These are phyloP conservation scores for Xylariaceae sp. DNA, from an alignment of 2,329 filamentous ascomycete genomes.

Conservation along the genomic window DNA sequence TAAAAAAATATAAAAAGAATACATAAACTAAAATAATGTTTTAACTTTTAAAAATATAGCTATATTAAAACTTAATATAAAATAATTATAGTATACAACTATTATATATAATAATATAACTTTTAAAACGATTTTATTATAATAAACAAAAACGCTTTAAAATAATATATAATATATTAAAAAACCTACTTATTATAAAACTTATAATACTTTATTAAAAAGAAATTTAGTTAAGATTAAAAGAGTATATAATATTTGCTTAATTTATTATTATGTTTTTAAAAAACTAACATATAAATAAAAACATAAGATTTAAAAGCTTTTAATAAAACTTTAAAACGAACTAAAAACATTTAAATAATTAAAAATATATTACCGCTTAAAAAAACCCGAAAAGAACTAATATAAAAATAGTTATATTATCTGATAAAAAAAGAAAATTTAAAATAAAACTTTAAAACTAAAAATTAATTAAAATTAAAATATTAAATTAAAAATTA, in stretches of 20 bases:
- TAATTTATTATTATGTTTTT: too few species aligned
- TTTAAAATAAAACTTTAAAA: background rate
- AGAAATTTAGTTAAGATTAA: too few species aligned
- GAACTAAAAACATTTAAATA: background rate
- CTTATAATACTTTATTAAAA: too few species aligned
- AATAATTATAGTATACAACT: background rate
- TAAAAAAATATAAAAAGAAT: background rate
- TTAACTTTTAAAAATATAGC: too few species aligned
- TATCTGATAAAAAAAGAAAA: background rate
- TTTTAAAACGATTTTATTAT: background rate
- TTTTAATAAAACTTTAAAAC: background rate
- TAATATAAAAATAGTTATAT: background rate
- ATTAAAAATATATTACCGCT: background rate
- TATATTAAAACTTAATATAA: background rate
- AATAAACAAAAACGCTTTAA: background rate
- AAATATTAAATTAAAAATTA: constrained; percentile 4
- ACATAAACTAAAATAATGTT: background rate
- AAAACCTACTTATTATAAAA: too few species aligned
- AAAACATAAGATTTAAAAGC: too few species aligned
- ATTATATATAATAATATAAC: background rate
- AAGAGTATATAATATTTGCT: too few species aligned
- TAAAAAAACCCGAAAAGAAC: background rate
- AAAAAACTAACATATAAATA: too few species aligned
- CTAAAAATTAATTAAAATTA: background rate
- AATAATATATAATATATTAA: background rate